These are phyloP conservation scores for Citeromyces nyonsensis DNA, from an alignment of 805 yeast genomes.

Conservation along the genomic window DNA sequence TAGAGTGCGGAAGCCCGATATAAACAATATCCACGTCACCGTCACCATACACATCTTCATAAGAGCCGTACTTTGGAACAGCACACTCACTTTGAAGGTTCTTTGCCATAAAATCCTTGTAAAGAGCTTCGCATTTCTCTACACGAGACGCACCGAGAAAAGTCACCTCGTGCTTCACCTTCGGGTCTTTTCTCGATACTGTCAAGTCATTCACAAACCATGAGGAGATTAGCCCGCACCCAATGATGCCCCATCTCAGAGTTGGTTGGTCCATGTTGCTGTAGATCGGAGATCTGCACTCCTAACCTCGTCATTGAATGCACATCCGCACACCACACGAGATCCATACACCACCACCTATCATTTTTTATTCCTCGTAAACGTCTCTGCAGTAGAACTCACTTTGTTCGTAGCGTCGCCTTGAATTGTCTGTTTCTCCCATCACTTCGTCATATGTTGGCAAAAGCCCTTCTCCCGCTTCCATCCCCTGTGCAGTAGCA, in stretches of 20 bases:
- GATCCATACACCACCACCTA: background rate
- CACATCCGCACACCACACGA: background rate
- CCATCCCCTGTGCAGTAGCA: too few species aligned
- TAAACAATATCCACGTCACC: constrained; percentile 30
- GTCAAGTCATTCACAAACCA: constrained; percentile 22
- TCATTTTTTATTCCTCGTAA: background rate
- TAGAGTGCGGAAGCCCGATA: constrained; percentile 37
- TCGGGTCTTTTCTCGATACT: constrained; percentile 10
- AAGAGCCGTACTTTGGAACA: constrained; percentile 11
- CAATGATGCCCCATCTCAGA: constrained; percentile 30
- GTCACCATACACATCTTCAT: constrained; percentile 27
- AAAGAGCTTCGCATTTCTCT: constrained; percentile 15
- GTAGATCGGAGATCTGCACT: background rate
- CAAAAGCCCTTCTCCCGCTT: background rate
- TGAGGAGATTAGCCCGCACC: constrained; percentile 31
- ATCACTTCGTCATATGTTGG: background rate
- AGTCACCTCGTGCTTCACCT: constrained; percentile 16
- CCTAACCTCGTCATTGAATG: background rate
- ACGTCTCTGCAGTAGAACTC: background rate
- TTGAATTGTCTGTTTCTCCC: background rate
- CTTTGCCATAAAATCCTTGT: constrained; percentile 10
- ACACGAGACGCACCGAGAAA: constrained; percentile 22
- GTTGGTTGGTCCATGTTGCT: constrained; percentile 1
- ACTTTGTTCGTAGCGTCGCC: background rate
- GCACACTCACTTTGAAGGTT: constrained; percentile 2